Base-by-base conservation (phyloP, 2,329 filamentous ascomycete species). In the Apiospora rasikravindrae region DNA sequence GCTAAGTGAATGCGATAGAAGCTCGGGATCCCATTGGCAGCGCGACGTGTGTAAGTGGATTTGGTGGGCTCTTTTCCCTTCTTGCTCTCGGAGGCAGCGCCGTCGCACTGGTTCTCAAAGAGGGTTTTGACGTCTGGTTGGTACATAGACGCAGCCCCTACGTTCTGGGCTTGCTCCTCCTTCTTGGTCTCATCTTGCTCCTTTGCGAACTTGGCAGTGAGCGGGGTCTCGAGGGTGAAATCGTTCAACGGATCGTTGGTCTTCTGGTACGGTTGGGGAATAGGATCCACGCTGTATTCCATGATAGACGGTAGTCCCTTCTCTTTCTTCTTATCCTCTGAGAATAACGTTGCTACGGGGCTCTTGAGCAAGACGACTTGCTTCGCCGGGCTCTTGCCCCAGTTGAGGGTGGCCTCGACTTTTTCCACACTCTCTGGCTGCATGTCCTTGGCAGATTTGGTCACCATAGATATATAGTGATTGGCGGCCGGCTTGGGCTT, bases 191-290 rank as follows among this genome's bases (percentile, higher is more conserved):
- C 24, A 4, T 26, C 11, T 13, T 37, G 26, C 13, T 53, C 69
- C 24, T n/a, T 42, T 19, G 44, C 49, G 40, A 70, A 66, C 5
- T 11, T 33, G 57, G 70, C 64, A 11, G 70, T 73, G 8, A 42
- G 24, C 4, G 72, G 72, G 2, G 72, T 71, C 5, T 42, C 67
- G 24, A 71, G 53, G 5, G 69, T 49, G 19, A 71, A 72, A 8
- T 70, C 53, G 13, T 40, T 26, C 29, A 67, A 57, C 24, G 11
- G 2, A 5, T 29, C n/a, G 40, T 19, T 68, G 24, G 24, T 11
- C 14, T 29, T 4, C 42, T 47, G 66, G 24, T 8, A 5, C 16
- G 14, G 8, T 29, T 44, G 10, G n/a, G 40, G 40, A 40, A 68
- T 68, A 4, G 29, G 57, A 2, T 40, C 11, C 10, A 64, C 6